Base-by-base conservation (phyloP, 1,284 basidiomycete genomes). In the Microstroma glucosiphilum region DNA sequence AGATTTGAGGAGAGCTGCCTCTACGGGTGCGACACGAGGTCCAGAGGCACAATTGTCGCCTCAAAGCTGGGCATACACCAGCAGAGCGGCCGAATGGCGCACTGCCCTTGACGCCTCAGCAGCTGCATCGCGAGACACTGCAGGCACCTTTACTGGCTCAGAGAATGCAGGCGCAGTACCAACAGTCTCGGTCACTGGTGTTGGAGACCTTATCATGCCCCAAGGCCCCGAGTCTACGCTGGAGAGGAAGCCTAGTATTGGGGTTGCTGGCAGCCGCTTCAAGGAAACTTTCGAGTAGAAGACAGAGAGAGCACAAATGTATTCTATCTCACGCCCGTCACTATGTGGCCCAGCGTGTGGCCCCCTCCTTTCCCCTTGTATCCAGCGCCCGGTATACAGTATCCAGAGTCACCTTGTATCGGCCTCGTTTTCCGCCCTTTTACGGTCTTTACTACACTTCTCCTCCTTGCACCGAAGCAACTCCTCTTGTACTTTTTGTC, bases 231-330 rank as follows among this genome's bases (percentile, higher is more conserved):
- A 37, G 30, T 4, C 4, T 37, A 3, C 4, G 17, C 15, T 54
- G 7, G 51, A 23, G 13, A 17, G 49, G n/a, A 21, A 58, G 59
- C 25, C 23, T 1, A 61, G 60, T 25, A 61, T 51, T 11, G 60
- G 60, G 7, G 60, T 61, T 9, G 60, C 60, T 19, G 60, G 60
- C 17, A 42, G 37, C 40, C 37, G 43, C 40, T 61, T 61, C 54
- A 49, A 46, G 13, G 60, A 61, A 41, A 57, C 59, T 6, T 61
- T 61, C 56, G 60, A 61, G 43, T 48, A 48, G 43, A 37, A 9
- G 30, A 37, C 4, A 3, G 9, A 37, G 30, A n/a, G n/a, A n/a
- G 3, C 30, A 9, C 30, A 37, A 37, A 37, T 37, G 30, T 37
- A 37, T 37, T 37, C 9, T 37, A 37, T 9, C 30, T 37, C 30